Conservation (phyloP, 1,284 basidiomycete genomes). For the Agaricales sp. region DNA sequence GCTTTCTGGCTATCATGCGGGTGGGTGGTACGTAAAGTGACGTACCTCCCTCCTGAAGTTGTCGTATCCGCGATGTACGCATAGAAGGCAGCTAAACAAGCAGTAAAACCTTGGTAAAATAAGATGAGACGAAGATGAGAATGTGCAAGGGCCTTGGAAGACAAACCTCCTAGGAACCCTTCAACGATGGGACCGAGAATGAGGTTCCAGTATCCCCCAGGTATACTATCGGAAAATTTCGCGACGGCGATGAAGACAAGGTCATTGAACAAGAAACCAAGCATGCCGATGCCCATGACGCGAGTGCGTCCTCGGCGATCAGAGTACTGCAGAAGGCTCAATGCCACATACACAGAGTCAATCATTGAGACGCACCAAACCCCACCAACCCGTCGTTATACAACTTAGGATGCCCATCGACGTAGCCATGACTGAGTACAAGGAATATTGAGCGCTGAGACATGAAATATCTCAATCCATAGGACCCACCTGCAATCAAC, state of each 20-base stretch:
- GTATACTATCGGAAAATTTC: slow-evolving; percentile 45
- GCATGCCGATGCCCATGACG: slow-evolving; percentile 51
- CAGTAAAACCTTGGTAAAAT: slow-evolving; percentile 31
- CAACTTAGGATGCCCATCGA: slow-evolving; percentile 65
- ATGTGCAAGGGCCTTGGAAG: neutral
- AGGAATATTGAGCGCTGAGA: too few species aligned
- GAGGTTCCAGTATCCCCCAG: slow-evolving; percentile 81
- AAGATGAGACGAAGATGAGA: slow-evolving; percentile 2
- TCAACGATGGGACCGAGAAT: slow-evolving; percentile 65
- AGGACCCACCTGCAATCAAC: slow-evolving; percentile 7
- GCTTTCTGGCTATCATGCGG: neutral
- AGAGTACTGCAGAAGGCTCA: slow-evolving; percentile 41
- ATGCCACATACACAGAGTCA: neutral
- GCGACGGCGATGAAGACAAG: slow-evolving; percentile 59
- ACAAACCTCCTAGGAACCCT: slow-evolving; percentile 68
- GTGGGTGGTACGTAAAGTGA: slow-evolving; percentile 1
- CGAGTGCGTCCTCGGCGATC: slow-evolving; percentile 70
- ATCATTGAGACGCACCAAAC: slow-evolving; percentile 39
- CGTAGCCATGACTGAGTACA: slow-evolving; percentile 46
- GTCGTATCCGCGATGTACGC: slow-evolving; percentile 58
- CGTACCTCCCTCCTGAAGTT: slow-evolving; percentile 34
- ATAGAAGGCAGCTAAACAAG: slow-evolving; percentile 40
- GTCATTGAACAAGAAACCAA: slow-evolving; percentile 61
- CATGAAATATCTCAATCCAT: slow-evolving; percentile 8
- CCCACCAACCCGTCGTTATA: slow-evolving; percentile 82